These are phyloP conservation scores for Dendrocalamus latiflorus DNA, from an alignment of 202 grass and related monocot genomes.

Conservation along the genomic window DNA sequence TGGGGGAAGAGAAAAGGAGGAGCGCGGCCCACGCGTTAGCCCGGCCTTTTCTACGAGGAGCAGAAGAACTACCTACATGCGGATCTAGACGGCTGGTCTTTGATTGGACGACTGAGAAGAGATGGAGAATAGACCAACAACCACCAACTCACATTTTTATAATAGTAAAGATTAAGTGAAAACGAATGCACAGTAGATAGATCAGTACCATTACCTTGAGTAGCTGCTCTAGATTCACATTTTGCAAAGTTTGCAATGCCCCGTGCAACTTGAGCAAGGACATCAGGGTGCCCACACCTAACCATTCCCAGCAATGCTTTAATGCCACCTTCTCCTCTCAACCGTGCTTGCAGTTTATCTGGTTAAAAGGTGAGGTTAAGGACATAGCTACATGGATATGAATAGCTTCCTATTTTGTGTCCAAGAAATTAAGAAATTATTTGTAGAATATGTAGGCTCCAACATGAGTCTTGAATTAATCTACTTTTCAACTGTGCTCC, in stretches of 20 bases:
- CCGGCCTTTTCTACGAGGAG: too few relatives aligned
- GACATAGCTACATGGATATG: not conserved
- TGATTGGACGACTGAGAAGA: too few relatives aligned
- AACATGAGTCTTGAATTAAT: not conserved
- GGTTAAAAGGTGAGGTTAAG: slow-evolving; percentile 24
- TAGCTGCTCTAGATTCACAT: slow-evolving; percentile 92
- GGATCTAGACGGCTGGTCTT: too few relatives aligned
- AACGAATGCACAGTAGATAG: not conserved
- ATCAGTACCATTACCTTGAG: slow-evolving; percentile 70
- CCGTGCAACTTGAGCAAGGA: slow-evolving; percentile 98
- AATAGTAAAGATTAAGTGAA: not conserved
- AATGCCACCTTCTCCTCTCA: slow-evolving; percentile 94
- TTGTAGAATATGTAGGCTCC: not conserved
- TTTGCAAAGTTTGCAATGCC: slow-evolving; percentile 99
- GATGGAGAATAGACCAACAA: too few relatives aligned
- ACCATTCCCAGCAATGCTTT: slow-evolving; percentile 99
- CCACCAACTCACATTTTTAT: too few relatives aligned
- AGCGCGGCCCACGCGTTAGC: too few relatives aligned
- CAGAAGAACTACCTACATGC: too few relatives aligned
- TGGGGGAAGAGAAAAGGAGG: too few relatives aligned
- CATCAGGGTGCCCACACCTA: slow-evolving; percentile 92
- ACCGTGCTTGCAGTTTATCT: slow-evolving; percentile 91
- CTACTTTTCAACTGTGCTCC: not conserved
- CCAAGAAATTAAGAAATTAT: slow-evolving; percentile 1
- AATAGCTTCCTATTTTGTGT: not conserved